A percentile compares a stretch with the other conserved stretches of the same genome.
Conservation (phyloP, 768 basidiomycete species). For the Podaxis rugospora region DNA sequence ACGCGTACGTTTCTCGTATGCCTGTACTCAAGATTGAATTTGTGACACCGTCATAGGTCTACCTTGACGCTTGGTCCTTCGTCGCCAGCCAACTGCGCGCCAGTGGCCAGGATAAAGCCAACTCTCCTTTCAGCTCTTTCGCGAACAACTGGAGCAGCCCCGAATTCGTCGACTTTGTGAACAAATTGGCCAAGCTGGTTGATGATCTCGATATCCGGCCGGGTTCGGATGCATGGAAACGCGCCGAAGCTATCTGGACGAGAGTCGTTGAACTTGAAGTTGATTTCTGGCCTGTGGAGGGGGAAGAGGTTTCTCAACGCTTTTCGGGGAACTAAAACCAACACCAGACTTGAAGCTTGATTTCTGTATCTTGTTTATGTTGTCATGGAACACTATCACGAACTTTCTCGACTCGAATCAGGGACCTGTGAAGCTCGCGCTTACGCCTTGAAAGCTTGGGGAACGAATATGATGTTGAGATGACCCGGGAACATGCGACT, state of each 20-base stretch:
- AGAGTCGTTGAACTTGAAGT: conserved; percentile 59
- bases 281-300: conserved; percentile 52
- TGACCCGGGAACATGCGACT: too few species aligned
- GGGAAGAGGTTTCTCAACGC: conserved; percentile 24
- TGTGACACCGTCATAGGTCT: conserved; percentile 39
- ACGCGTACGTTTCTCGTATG: conserved; percentile 34
- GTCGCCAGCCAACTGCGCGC: conserved; percentile 26
- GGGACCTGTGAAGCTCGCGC: too few species aligned
- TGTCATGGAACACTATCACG: neutral
- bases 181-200: conserved; percentile 43
- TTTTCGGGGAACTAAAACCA: neutral
- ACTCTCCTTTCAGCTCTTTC: conserved; percentile 39
- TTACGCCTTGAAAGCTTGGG: too few species aligned
- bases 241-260: conserved; percentile 50
- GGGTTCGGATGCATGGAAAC: conserved; percentile 27
- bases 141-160: conserved; percentile 58
- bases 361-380: neutral
- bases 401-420: neutral
- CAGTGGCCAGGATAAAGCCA: conserved; percentile 2
- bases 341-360: neutral
- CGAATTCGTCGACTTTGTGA: conserved; percentile 52
- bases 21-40: neutral
- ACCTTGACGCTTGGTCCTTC: conserved; percentile 63
- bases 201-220: conserved; percentile 36
- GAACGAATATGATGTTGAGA: too few species aligned